Conservation (phyloP, 768 basidiomycete species). For the Tylopilus plumbeoviolaceoides region DNA sequence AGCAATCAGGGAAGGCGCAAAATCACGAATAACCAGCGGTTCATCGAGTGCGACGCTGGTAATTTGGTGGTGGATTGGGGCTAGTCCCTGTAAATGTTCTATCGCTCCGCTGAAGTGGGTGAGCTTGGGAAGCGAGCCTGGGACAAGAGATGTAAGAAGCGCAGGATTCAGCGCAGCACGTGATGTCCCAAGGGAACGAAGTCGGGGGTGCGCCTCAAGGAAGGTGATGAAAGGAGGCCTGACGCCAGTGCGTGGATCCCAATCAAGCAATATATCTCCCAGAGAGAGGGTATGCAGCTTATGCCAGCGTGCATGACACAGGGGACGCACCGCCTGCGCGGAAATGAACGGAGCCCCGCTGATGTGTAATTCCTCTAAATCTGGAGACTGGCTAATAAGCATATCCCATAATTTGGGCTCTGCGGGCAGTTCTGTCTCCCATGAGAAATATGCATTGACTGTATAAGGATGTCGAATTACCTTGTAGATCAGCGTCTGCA, state of each 20-base stretch:
- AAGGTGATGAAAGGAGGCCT: conserved; percentile 63
- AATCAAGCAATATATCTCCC: conserved; percentile 64
- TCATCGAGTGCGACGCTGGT: conserved; percentile 61
- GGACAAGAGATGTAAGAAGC: conserved; percentile 48
- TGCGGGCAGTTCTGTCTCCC: conserved; percentile 18
- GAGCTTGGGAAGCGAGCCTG: conserved; percentile 44
- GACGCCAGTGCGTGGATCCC: conserved; percentile 37
- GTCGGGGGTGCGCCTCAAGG: conserved; percentile 57
- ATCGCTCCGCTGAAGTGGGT: conserved; percentile 64
- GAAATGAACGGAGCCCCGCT: conserved; percentile 26
- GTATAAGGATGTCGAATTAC: conserved; percentile 30
- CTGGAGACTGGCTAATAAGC: conserved; percentile 60
- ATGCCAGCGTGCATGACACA: conserved; percentile 66
- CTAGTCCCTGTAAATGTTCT: conserved; percentile 60
- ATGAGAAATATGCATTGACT: conserved; percentile 2
- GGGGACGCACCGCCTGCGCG: conserved; percentile 46
- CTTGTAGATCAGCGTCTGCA: conserved; percentile 49
- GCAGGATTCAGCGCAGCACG: conserved; percentile 49
- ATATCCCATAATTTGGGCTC: conserved; percentile 56
- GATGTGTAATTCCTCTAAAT: conserved; percentile 62
- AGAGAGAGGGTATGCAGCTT: conserved; percentile 54
- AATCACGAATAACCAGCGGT: conserved; percentile 61
- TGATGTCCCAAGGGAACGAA: conserved; percentile 51
- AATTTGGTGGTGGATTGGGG: conserved; percentile 43
- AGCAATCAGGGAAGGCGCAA: conserved; percentile 59